These are phyloP conservation scores for Aristolochia californica DNA, from an alignment of 164 flowering plant species.

Conservation along the genomic window DNA sequence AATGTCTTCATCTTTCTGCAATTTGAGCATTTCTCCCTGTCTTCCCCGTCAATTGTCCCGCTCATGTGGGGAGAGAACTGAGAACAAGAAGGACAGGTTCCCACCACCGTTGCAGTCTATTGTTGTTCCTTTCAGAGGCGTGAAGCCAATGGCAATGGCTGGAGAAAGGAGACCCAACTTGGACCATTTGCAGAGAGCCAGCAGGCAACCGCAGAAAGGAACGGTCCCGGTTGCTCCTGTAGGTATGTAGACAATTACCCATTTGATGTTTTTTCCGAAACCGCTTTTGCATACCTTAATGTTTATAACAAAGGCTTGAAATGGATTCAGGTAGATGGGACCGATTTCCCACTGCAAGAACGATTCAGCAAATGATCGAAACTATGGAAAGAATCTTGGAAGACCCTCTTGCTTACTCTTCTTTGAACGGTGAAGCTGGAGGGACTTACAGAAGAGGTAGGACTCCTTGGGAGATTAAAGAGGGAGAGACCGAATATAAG, in stretches of 20 bases:
- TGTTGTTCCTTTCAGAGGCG: background rate
- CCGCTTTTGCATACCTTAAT: background rate
- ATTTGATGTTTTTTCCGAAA: too few relatives aligned
- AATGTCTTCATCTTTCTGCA: constrained; percentile 27
- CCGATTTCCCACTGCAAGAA: constrained; percentile 65
- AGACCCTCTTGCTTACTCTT: constrained; percentile 44
- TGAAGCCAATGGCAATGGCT: constrained; percentile 37
- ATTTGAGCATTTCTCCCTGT: constrained; percentile 12
- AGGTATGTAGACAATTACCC: constrained; percentile 17
- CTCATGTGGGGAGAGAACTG: constrained; percentile 8
- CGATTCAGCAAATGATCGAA: constrained; percentile 85
- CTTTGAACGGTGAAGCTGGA: constrained; percentile 17
- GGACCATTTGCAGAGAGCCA: constrained; percentile 46
- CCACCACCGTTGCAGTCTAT: constrained; percentile 2
- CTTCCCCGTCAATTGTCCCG: constrained; percentile 13
- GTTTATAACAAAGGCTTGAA: background rate
- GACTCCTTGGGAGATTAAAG: constrained; percentile 87
- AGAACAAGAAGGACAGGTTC: background rate
- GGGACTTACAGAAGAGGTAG: constrained; percentile 49
- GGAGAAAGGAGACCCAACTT: constrained; percentile 34
- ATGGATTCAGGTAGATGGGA: constrained; percentile 55
- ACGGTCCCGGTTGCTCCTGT: constrained; percentile 25
- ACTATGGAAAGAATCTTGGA: constrained; percentile 74
- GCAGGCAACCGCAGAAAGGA: constrained; percentile 17
- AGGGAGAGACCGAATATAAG: constrained; percentile 45